These are phyloP conservation scores for Colletotrichum agaves DNA, from an alignment of 2,329 filamentous ascomycete genomes.

Conservation along the genomic window DNA sequence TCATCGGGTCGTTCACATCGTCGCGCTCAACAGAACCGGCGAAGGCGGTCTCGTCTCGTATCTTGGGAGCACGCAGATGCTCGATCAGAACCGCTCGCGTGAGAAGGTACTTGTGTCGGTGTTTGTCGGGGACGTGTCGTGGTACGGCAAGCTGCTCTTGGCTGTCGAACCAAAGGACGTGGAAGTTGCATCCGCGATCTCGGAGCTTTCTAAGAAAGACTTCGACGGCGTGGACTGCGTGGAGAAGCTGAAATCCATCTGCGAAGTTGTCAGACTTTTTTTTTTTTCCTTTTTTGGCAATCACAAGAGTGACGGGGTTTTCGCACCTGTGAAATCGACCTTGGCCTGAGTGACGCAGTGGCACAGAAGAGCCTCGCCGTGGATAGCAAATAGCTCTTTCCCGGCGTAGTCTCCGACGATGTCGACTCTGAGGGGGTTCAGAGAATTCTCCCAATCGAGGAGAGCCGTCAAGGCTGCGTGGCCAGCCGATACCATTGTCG, in stretches of 20 bases:
- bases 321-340: conserved; percentile 69
- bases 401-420: conserved; percentile 82
- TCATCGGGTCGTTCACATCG: conserved; percentile 48
- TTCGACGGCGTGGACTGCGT: conserved; percentile 77
- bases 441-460: not conserved
- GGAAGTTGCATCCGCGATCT: conserved; percentile 75
- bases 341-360: conserved; percentile 70
- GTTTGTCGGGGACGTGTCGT: conserved; percentile 42
- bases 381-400: conserved; percentile 76
- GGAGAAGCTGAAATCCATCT: conserved; percentile 76
- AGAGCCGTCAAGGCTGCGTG: not conserved
- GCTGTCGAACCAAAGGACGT: conserved; percentile 74
- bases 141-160: conserved; percentile 68
- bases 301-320: not conserved
- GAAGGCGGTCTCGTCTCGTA: not conserved
- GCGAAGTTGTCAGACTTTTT: not conserved
- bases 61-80: conserved; percentile 59
- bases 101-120: conserved; percentile 65
- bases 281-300: too few species aligned
- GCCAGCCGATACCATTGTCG: not conserved
- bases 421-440: conserved; percentile 59
- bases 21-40: conserved; percentile 55
- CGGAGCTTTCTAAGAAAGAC: conserved; percentile 69
- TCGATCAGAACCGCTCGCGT: conserved; percentile 71
- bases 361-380: conserved; percentile 77